Conservation (phyloP, 2,329 filamentous ascomycete genomes). For the Aspergillus alliaceus region DNA sequence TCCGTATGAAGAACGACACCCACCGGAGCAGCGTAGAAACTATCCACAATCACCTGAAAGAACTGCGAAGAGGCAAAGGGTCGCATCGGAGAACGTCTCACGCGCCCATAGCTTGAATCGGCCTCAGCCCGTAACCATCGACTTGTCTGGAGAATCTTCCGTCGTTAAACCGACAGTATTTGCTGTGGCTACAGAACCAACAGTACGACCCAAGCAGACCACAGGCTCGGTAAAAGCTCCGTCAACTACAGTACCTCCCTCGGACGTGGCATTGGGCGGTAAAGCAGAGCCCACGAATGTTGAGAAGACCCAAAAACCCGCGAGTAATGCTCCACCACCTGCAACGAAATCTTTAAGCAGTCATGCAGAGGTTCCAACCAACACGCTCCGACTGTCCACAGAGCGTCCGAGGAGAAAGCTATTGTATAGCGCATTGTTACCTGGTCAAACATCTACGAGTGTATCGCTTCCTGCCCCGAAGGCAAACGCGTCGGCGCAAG, state of each 20-base stretch:
- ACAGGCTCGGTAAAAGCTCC: not conserved
- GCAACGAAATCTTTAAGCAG: not conserved
- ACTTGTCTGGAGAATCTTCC: constrained; percentile 19
- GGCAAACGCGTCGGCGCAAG: not conserved
- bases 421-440: constrained; percentile 42
- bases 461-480: constrained; percentile 9
- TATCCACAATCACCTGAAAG: constrained; percentile 19
- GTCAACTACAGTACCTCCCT: not conserved
- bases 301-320: not conserved
- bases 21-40: constrained; percentile 9
- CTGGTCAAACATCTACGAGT: constrained; percentile 18
- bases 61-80: constrained; percentile 35
- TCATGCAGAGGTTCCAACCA: constrained; percentile 14
- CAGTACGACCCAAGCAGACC: not conserved
- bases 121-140: constrained; percentile 18
- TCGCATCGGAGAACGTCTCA: constrained; percentile 14
- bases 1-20: constrained; percentile 58
- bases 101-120: constrained; percentile 5
- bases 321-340: not conserved
- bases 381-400: constrained; percentile 31
- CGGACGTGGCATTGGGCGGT: not conserved
- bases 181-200: not conserved
- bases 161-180: not conserved
- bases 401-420: constrained; percentile 44
- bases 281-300: not conserved